These are phyloP conservation scores for Heterobasidion occidentale DNA, from an alignment of 1,284 basidiomycete genomes.

Conservation along the genomic window DNA sequence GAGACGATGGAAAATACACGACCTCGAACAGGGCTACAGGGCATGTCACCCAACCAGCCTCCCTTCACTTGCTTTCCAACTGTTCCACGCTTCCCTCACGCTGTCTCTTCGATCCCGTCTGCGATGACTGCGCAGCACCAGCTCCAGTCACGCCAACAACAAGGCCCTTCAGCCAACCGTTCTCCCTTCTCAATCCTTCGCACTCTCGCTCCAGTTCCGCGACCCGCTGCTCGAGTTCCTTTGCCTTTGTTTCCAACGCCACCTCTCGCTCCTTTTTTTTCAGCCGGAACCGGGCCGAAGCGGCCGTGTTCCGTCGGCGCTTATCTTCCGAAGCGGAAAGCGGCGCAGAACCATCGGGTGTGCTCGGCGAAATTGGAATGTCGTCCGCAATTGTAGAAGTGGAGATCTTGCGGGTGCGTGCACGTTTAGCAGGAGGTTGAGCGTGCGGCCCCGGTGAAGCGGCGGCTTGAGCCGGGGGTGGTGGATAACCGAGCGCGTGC, in stretches of 20 bases:
- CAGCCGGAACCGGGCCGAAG: constrained; percentile 92
- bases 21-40: background rate
- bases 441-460: constrained; percentile 10
- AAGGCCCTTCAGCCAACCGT: constrained; percentile 90
- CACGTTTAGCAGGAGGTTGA: constrained; percentile 38
- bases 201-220: constrained; percentile 85
- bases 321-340: constrained; percentile 76
- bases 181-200: constrained; percentile 85
- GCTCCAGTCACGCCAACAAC: constrained; percentile 84
- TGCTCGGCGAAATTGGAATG: constrained; percentile 13
- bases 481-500: constrained; percentile 16
- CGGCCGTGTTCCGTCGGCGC: constrained; percentile 91
- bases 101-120: background rate
- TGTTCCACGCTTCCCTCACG: background rate
- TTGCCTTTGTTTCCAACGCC: constrained; percentile 82
- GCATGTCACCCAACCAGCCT: too few relatives aligned
- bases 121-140: constrained; percentile 24
- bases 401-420: constrained; percentile 47
- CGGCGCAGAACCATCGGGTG: constrained; percentile 16
- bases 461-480: constrained; percentile 11
- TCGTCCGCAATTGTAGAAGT: constrained; percentile 16
- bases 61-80: background rate
- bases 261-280: constrained; percentile 99
- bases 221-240: constrained; percentile 84
- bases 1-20: background rate